phyloP scores from a whole-genome alignment of 805 yeast genomes.

The Dipodascus geniculatus region DNA sequence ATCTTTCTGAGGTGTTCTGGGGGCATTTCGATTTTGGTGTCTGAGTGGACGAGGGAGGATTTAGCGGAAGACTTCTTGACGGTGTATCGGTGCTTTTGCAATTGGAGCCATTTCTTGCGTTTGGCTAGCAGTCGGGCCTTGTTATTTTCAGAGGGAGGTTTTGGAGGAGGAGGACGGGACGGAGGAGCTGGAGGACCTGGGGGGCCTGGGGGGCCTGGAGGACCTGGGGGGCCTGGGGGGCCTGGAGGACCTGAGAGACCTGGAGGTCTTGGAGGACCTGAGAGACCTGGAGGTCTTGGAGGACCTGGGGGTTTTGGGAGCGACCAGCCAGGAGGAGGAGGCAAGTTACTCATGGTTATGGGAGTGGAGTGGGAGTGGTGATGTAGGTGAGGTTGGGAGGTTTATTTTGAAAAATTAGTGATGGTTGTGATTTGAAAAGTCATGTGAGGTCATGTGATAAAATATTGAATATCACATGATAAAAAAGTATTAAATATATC shows the following conservation, averaged over 20 bases:
- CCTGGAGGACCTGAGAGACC: slow-evolving; percentile 13
- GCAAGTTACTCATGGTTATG: slow-evolving; percentile 4
- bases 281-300: slow-evolving; percentile 16
- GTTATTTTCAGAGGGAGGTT: slow-evolving; percentile 8
- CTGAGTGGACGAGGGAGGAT: slow-evolving; percentile 30
- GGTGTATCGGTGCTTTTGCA: slow-evolving; percentile 46
- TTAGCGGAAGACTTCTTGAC: neutral
- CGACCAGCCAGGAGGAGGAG: slow-evolving; percentile 24
- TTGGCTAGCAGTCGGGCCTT: slow-evolving; percentile 18
- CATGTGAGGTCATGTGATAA: too few species aligned
- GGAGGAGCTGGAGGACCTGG: slow-evolving; percentile 23
- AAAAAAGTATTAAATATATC: too few species aligned
- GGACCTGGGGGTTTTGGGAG: slow-evolving; percentile 8
- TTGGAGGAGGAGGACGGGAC: slow-evolving; percentile 15
- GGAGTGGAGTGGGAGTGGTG: neutral
- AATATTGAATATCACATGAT: too few species aligned
- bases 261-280: slow-evolving; percentile 6
- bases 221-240: slow-evolving; percentile 16
- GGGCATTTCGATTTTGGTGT: slow-evolving; percentile 73
- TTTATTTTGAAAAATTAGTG: neutral
- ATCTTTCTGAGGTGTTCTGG: slow-evolving; percentile 86
- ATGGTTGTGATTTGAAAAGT: neutral
- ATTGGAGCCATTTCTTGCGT: slow-evolving; percentile 43
- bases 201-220: slow-evolving; percentile 19
- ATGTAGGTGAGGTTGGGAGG: neutral